Evolutionary conservation across 768 basidiomycete species (phyloP), one percentile per base, ranked within the genome.

Genomic region (Leccinum subgranulosum): DNA sequence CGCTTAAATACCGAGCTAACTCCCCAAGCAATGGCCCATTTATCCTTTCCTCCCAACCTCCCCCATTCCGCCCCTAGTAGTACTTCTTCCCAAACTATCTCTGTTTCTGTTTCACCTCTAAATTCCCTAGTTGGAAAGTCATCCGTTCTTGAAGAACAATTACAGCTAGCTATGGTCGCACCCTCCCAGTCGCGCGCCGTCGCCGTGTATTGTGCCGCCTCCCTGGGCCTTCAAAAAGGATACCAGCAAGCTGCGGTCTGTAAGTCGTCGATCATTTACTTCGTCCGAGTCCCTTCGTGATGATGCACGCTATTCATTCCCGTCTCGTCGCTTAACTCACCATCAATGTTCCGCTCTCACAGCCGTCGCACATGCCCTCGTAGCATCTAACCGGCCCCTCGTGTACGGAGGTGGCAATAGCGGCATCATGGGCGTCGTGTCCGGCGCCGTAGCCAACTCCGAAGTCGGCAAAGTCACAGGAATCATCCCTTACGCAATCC

Each of bases 381-480:
- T 84, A 3, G 71, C 71, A 8, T 73, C 79, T 15, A 75, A 80
- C 0, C 77, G 86, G 3, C 81, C 85, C 4, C 78, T 97, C 14
- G 81, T 98, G 3, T 98, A 97, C 68, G 94, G 94, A 2, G 94
- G 94, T 7, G 94, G 93, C 0, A 77, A 79, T 19, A 77, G 79
- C 45, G 94, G 94, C 1, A 79, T 96, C 60, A 97, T 97, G 94
- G 94, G 94, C 60, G 71, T 82, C 48, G 85, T 94, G 9, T 89
- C 91, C 0, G 74, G 77, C 12, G 74, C 88, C 1, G 87, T 81
- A 1, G 75, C 90, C 8, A 77, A 86, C 57, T 31, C 15, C 6
- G 74, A 75, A 3, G 88, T 88, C 9, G 92, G 93, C 1, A 74
- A 79, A 43, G 90, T 89, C 25, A 88, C 83, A 5, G 94, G 94